These are phyloP conservation scores for Solanum rostratum DNA, from an alignment of 257 asterid genomes.

Conservation along the genomic window DNA sequence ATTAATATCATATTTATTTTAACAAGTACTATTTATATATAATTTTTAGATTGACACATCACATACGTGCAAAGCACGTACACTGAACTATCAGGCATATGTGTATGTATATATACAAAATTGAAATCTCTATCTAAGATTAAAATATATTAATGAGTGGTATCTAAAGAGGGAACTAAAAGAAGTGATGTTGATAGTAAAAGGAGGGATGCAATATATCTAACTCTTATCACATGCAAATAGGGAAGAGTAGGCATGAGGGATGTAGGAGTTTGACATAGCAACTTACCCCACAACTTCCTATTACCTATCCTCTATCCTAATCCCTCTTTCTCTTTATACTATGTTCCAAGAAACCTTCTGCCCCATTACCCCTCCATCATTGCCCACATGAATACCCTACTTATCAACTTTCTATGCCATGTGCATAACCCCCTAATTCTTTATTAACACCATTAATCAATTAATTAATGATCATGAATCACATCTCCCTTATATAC, in stretches of 20 bases:
- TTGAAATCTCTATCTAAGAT: not conserved
- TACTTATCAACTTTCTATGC: not conserved
- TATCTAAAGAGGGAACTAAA: not conserved
- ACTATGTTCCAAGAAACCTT: constrained; percentile 5
- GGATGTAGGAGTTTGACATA: not conserved
- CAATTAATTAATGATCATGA: not conserved
- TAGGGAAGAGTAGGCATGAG: not conserved
- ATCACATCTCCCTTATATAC: not conserved
- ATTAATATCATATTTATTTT: too few species aligned
- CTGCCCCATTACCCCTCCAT: constrained; percentile 1
- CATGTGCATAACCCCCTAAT: not conserved
- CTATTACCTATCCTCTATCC: not conserved
- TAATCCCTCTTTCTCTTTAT: not conserved
- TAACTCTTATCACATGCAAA: not conserved
- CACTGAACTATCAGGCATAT: too few species aligned
- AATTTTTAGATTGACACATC: too few species aligned
- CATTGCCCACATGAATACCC: constrained; percentile 7
- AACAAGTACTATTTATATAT: too few species aligned
- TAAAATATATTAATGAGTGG: not conserved
- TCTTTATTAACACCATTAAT: not conserved
- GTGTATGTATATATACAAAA: too few species aligned
- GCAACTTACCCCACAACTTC: not conserved
- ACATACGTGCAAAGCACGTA: too few species aligned
- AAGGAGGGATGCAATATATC: not conserved
- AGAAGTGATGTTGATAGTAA: not conserved